Evolutionary conservation across 495 filamentous ascomycete genomes (phyloP).

Genomic region (Chlorociboria aeruginascens): DNA sequence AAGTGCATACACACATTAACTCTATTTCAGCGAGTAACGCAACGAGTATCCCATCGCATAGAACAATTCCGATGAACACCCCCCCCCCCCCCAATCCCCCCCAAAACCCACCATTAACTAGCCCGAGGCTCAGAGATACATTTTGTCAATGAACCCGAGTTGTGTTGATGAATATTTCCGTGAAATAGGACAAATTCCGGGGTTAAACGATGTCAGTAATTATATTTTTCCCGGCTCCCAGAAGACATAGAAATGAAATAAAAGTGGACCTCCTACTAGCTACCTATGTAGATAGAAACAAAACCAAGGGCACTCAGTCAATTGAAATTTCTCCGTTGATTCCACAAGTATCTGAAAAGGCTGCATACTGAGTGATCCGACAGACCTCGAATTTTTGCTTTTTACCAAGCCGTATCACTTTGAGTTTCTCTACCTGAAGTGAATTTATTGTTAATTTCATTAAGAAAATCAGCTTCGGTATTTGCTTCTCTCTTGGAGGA

Average conservation of each 20-base stretch:
- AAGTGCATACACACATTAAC: slow-evolving; percentile 19
- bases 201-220: slow-evolving; percentile 8
- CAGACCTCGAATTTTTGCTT: slow-evolving; percentile 17
- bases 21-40: no score
- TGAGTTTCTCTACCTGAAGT: neutral
- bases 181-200: slow-evolving; percentile 29
- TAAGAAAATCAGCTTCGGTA: neutral
- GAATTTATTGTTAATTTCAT: neutral
- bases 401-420: slow-evolving; percentile 12
- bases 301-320: slow-evolving; percentile 37
- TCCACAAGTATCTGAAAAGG: no score
- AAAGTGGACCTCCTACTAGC: neutral
- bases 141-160: slow-evolving; percentile 12
- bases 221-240: no score
- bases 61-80: no score
- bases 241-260: no score
- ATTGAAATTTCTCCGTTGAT: slow-evolving; percentile 26
- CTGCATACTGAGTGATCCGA: neutral
- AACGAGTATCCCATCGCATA: no score
- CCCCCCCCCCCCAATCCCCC: no score
- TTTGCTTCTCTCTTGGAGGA: neutral
- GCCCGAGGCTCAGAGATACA: slow-evolving; percentile 28
- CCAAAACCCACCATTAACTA: slow-evolving; percentile 44
- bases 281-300: slow-evolving; percentile 30
- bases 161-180: no score